These are phyloP conservation scores for Magnaporthiopsis incrustans DNA, from an alignment of 2,329 filamentous ascomycete genomes.

Conservation along the genomic window DNA sequence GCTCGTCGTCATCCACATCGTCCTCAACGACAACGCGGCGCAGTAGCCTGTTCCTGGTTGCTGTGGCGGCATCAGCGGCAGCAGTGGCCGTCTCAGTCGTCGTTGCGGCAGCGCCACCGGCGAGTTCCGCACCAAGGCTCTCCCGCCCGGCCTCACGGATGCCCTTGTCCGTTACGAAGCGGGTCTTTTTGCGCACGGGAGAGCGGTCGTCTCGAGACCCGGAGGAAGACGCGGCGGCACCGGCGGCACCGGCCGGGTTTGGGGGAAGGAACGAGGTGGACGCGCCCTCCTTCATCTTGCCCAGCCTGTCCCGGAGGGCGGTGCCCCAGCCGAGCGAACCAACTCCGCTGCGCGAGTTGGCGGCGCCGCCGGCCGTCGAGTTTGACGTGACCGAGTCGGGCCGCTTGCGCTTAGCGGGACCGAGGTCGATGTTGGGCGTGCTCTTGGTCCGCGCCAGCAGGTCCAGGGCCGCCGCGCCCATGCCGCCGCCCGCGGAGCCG, in stretches of 20 bases:
- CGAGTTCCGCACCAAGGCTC: constrained; percentile 52
- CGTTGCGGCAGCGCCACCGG: not conserved
- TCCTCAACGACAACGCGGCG: constrained; percentile 25
- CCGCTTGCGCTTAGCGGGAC: constrained; percentile 55
- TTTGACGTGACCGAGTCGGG: constrained; percentile 37
- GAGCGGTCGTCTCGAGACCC: constrained; percentile 19
- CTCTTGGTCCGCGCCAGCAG: constrained; percentile 25
- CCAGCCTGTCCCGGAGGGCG: constrained; percentile 45
- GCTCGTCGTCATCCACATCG: constrained; percentile 38
- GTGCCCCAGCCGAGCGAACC: constrained; percentile 49
- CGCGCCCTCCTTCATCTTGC: constrained; percentile 52
- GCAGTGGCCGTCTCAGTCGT: constrained; percentile 3
- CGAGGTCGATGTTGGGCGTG: constrained; percentile 42
- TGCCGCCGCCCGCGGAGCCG: constrained; percentile 14
- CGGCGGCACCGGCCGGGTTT: constrained; percentile 6
- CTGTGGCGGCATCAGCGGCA: not conserved
- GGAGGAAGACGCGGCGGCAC: constrained; percentile 5
- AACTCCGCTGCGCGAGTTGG: constrained; percentile 13
- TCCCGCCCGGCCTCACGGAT: constrained; percentile 71
- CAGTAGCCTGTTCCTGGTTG: constrained; percentile 11
- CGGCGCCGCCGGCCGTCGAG: constrained; percentile 17
- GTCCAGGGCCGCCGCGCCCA: constrained; percentile 37
- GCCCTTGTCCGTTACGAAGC: constrained; percentile 71
- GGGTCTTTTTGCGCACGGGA: constrained; percentile 62
- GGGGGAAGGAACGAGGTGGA: constrained; percentile 29